Evolutionary conservation across 306 rosid species (phyloP), one percentile per base, ranked within the genome.

Genomic region (Oxytropis ochrocephala): DNA sequence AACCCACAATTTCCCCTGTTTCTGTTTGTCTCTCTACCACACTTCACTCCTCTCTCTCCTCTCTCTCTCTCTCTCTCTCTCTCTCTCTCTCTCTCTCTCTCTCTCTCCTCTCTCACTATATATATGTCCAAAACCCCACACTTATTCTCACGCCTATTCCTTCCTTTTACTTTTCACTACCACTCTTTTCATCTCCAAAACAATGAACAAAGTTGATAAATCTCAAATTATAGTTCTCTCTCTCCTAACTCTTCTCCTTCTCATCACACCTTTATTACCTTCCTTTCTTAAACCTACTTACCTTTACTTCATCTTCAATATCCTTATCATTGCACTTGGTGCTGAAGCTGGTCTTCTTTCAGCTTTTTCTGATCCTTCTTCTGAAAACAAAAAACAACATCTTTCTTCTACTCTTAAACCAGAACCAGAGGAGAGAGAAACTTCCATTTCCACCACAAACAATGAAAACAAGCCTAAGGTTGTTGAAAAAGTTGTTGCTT

Each of bases 321-420:
- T 85, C 64, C 87, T 92, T 46, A 83, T 92, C 47, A 75, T 92
- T 18, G 76, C 84, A 57, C 85, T 92, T 1, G 90, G 89, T n/a
- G 95, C 83, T 14, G 86, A 92, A 73, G 95, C 96, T 0, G 98
- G 98, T 7, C 72, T 89, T 75, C 80, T 92, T 49, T 78, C 89
- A 10, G 57, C 75, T 69, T 75, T 81, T 46, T 67, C 89, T 48
- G 73, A 71, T 6, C 83, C 89, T 56, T 78, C 64, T 6, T 81
- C 89, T 56, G 79, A 82, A 41, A 82, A 84, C 56, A 84, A 24
- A 44, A 80, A 67, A 9, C 82, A 53, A 9, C 46, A 67, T 41
- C 13, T 46, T 74, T 46, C 47, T 47, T 35, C 39, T 12, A 14
- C 70, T 30, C 81, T 36, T 14, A 67, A 74, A 48, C 81, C 70